A percentile compares a stretch with the other conserved stretches of the same genome.
Evolutionary conservation across 352 stramenopile species (phyloP).

Genomic region (Phytophthora pinifolia): DNA sequence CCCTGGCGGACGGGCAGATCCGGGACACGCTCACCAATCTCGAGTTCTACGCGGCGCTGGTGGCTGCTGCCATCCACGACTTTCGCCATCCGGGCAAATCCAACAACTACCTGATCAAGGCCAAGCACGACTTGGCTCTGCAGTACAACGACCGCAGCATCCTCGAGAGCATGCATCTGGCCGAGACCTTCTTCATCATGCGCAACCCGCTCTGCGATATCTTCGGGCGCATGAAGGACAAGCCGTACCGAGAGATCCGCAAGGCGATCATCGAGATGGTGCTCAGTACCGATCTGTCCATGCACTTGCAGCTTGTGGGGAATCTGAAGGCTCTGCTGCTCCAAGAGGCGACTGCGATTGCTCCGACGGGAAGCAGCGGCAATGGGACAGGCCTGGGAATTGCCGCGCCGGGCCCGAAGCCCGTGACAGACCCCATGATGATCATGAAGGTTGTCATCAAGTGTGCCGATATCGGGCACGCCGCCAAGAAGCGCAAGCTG

Average conservation of each 20-base stretch:
- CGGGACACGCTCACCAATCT: slow-evolving; percentile 73
- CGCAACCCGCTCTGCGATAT: slow-evolving; percentile 71
- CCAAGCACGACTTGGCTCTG: slow-evolving; percentile 73
- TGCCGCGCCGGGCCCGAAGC: slow-evolving; percentile 15
- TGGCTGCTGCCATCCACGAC: slow-evolving; percentile 84
- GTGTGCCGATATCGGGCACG: slow-evolving; percentile 93
- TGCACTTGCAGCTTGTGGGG: slow-evolving; percentile 80
- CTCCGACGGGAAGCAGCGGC: slow-evolving; percentile 12
- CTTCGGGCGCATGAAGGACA: slow-evolving; percentile 78
- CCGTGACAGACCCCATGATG: slow-evolving; percentile 79
- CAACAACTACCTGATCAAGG: slow-evolving; percentile 87
- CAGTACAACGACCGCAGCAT: slow-evolving; percentile 87
- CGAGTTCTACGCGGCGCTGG: slow-evolving; percentile 77
- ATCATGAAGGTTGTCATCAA: slow-evolving; percentile 91
- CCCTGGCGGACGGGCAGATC: slow-evolving; percentile 67
- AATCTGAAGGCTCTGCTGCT: slow-evolving; percentile 77
- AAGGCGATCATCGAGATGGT: slow-evolving; percentile 90
- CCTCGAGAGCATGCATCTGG: slow-evolving; percentile 86
- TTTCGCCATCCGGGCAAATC: slow-evolving; percentile 84
- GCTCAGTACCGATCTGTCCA: slow-evolving; percentile 82
- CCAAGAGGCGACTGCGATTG: slow-evolving; percentile 48
- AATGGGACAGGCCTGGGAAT: slow-evolving; percentile 16
- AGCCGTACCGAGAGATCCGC: slow-evolving; percentile 74
- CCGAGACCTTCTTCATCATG: slow-evolving; percentile 85
- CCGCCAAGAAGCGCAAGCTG: slow-evolving; percentile 80